Evolutionary conservation across 2,329 filamentous ascomycete species (phyloP), one percentile per base, ranked within the genome.

Genomic region (Fusarium agapanthi): DNA sequence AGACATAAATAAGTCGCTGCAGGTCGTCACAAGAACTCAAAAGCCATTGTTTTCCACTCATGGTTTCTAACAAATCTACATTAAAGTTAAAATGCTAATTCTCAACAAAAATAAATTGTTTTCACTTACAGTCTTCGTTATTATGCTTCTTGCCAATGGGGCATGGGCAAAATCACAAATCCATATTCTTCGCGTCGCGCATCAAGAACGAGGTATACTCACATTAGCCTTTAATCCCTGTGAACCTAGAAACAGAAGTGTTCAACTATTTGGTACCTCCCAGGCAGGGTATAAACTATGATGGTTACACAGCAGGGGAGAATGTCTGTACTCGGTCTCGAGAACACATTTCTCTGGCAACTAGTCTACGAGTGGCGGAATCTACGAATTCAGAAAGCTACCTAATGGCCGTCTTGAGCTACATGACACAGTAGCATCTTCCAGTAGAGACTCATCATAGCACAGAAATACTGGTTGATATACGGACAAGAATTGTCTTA

Each of bases 21-120:
- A 12, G 5, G n/a, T 18, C 3, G n/a, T 24, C 2, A 8, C 1
- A 26, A 26, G n/a, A 13, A 26, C 41, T 43, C 3, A 8, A 24
- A 24, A 18, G n/a, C n/a, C 16, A 24, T 26, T 13, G 0, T 8
- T 18, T 26, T 13, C n/a, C 16, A 18, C 41, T 26, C 0, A 18
- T 13, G 1, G 5, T 7, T 3, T 26, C 11, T 6, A 26, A 1
- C 5, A 26, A 43, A 43, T 6, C n/a, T n/a, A n/a, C n/a, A 0
- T 43, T 11, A 18, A 12, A 15, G 12, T 24, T 11, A 7, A 5
- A 12, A 5, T 8, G 12, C 6, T 13, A 13, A 18, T 24, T 43
- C 10, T 26, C 8, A 11, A 24, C 6, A 8, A 12, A 1, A 12
- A 24, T 0, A 43, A 43, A 4, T 18, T 43, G 41, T 13, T 43